Conservation (phyloP, 208 protist genomes). For the Leishmania major region DNA sequence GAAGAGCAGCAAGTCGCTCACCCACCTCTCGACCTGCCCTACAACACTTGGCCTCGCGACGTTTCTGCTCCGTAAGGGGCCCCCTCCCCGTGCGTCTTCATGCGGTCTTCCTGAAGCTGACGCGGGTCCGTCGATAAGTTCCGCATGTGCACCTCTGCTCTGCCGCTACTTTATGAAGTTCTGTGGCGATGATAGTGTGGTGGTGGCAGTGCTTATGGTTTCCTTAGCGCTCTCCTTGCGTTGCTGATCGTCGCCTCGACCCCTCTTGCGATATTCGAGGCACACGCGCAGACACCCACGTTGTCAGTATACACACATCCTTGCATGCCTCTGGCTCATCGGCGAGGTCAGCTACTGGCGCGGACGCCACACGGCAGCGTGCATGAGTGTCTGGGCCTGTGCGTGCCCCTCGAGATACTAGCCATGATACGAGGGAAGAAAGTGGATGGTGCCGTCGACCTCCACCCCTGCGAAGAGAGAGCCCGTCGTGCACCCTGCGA, state of each 20-base stretch:
- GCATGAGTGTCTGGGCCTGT: neutral
- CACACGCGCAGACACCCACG: neutral
- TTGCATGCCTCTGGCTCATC: neutral
- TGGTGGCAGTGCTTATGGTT: neutral
- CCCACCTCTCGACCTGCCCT: neutral
- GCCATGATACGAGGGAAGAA: constrained; percentile 77
- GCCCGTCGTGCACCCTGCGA: constrained; percentile 53
- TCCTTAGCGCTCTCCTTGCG: neutral
- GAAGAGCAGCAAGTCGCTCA: neutral
- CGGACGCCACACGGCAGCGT: neutral
- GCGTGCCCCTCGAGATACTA: constrained; percentile 7
- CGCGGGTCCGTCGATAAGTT: neutral
- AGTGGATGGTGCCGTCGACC: constrained; percentile 45
- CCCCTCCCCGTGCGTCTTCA: neutral
- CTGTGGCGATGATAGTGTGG: neutral
- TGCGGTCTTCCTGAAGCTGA: neutral
- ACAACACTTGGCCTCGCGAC: too few relatives aligned
- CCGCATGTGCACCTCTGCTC: neutral
- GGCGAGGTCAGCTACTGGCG: neutral
- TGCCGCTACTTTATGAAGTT: neutral
- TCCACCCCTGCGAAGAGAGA: constrained; percentile 77
- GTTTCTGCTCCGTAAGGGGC: neutral
- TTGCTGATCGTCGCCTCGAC: neutral
- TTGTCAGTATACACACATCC: neutral
- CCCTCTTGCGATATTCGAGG: neutral